phyloP scores from a whole-genome alignment of 345 rosid genomes.

The Populus davidiana region DNA sequence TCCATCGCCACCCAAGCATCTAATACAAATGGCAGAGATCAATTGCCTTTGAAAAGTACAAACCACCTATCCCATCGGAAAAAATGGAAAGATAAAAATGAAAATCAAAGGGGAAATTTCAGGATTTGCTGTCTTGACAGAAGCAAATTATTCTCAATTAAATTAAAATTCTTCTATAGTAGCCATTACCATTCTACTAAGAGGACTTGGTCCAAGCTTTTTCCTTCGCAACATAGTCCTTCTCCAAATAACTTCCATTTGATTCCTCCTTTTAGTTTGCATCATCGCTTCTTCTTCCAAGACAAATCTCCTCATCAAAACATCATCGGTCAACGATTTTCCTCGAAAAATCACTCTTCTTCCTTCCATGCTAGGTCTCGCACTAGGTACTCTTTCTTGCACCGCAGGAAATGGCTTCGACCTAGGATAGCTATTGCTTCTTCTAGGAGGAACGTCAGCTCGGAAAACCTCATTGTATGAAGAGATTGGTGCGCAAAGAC shows the following conservation, averaged over 20 bases:
- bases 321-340: conserved; percentile 80
- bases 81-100: not conserved
- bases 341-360: conserved; percentile 73
- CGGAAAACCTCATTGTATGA: conserved; percentile 81
- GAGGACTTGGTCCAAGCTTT: conserved; percentile 90
- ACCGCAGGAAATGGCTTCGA: conserved; percentile 42
- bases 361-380: conserved; percentile 59
- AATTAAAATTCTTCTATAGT: conserved; percentile 21
- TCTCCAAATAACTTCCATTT: conserved; percentile 77
- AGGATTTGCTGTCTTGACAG: conserved; percentile 7
- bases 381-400: conserved; percentile 23
- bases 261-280: conserved; percentile 74
- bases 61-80: conserved; percentile 9
- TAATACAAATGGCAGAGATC: conserved; percentile 7
- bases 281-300: conserved; percentile 89
- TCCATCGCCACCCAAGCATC: conserved; percentile 5
- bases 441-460: conserved; percentile 70
- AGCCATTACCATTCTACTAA: conserved; percentile 71
- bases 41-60: conserved; percentile 5
- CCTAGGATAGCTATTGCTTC: conserved; percentile 87
- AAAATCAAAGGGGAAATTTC: conserved; percentile 1
- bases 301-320: conserved; percentile 88
- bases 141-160: not conserved
- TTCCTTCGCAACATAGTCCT: conserved; percentile 61
- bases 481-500: conserved; percentile 85